Conservation (phyloP, 2,329 filamentous ascomycete genomes). For the Trichophyton schoenleinii region DNA sequence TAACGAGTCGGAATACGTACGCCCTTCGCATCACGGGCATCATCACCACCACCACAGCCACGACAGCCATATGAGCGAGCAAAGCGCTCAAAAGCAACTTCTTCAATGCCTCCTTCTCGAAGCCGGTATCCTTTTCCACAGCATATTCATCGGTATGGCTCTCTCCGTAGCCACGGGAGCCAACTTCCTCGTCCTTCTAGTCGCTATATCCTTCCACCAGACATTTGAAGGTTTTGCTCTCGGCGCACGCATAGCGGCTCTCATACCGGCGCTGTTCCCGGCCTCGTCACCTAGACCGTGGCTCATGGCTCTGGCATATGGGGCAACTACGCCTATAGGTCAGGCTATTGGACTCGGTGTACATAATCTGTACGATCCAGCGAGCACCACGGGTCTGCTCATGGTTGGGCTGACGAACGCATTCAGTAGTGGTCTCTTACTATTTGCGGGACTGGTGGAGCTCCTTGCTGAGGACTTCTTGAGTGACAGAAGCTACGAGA, state of each 20-base stretch:
- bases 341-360: conserved; percentile 70
- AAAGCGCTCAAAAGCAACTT: conserved; percentile 46
- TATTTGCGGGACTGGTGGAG: conserved; percentile 76
- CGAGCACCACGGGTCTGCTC: conserved; percentile 60
- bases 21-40: conserved; percentile 1
- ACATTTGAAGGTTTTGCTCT: conserved; percentile 81
- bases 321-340: conserved; percentile 64
- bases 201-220: conserved; percentile 75
- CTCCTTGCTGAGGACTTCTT: conserved; percentile 74
- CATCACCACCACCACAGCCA: conserved; percentile 10
- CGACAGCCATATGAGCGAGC: conserved; percentile 12
- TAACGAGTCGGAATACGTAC: conserved; percentile 7
- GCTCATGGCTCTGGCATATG: conserved; percentile 53
- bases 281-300: conserved; percentile 61
- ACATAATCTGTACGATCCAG: conserved; percentile 68
- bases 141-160: conserved; percentile 77
- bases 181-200: conserved; percentile 64
- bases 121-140: conserved; percentile 74
- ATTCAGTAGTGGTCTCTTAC: conserved; percentile 63
- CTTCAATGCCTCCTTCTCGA: conserved; percentile 70
- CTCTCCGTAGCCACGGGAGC: conserved; percentile 69
- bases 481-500: conserved; percentile 51
- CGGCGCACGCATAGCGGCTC: conserved; percentile 69
- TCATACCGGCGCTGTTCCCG: conserved; percentile 54
- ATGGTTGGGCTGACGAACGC: conserved; percentile 84